Percentiles rank a stretch among this genome's conserved stretches.
Conservation (phyloP, 2,329 filamentous ascomycete genomes). For the Hypoxylon sp. region DNA sequence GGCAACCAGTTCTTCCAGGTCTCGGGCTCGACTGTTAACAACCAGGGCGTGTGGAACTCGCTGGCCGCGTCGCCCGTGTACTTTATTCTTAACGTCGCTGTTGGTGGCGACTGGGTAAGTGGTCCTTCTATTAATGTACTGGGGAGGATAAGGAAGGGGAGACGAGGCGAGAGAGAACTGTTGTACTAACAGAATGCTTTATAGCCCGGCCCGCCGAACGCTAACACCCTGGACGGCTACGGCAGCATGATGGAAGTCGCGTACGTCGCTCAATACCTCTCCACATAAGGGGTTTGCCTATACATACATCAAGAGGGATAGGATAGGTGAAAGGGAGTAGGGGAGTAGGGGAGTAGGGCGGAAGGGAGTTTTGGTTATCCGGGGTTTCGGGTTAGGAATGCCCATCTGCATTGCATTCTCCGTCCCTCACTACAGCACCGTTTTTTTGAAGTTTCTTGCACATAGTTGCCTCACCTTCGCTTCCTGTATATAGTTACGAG, state of each 20-base stretch:
- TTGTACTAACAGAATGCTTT: slow-evolving; percentile 14
- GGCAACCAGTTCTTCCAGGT: slow-evolving; percentile 60
- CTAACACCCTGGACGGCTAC: slow-evolving; percentile 59
- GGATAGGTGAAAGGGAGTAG: neutral
- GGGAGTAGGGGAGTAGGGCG: neutral
- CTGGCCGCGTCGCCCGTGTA: slow-evolving; percentile 60
- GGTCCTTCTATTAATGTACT: neutral
- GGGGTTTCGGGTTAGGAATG: slow-evolving; percentile 4
- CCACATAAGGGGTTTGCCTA: slow-evolving; percentile 28
- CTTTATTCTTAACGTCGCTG: slow-evolving; percentile 63
- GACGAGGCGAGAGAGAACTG: slow-evolving; percentile 9
- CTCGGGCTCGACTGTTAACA: slow-evolving; percentile 57
- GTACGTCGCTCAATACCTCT: slow-evolving; percentile 60
- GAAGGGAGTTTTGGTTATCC: slow-evolving; percentile 22
- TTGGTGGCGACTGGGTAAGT: slow-evolving; percentile 60
- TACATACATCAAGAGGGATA: neutral
- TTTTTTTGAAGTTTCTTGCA: slow-evolving; percentile 25
- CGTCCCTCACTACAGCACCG: slow-evolving; percentile 34
- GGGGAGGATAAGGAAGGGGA: slow-evolving; percentile 3
- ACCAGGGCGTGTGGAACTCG: slow-evolving; percentile 59
- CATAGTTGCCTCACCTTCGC: slow-evolving; percentile 23
- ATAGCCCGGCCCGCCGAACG: slow-evolving; percentile 64
- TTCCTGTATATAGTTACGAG: slow-evolving; percentile 37
- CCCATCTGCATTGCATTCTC: slow-evolving; percentile 26
- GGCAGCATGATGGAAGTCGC: slow-evolving; percentile 66